phyloP scores from a whole-genome alignment of 768 basidiomycete species.

The Termitomyces sp. region DNA sequence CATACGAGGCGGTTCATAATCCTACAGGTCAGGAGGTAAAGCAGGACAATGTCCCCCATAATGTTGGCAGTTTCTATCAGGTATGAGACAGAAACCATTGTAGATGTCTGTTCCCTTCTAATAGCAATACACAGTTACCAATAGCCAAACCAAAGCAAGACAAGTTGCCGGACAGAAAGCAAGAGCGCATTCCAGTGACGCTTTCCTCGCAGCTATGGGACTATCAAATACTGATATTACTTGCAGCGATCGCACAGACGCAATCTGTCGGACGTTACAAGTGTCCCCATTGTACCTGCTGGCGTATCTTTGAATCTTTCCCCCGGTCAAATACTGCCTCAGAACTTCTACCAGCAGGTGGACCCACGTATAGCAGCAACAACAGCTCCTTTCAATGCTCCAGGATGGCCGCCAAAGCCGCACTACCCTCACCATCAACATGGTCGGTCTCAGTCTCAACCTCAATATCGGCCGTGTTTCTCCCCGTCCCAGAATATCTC shows the following conservation, averaged over 20 bases:
- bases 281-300: constrained; percentile 24
- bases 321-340: constrained; percentile 55
- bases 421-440: background rate
- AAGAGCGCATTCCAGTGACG: constrained; percentile 7
- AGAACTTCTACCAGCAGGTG: constrained; percentile 17
- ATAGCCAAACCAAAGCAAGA: constrained; percentile 1
- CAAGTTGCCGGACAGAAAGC: background rate
- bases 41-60: constrained; percentile 18
- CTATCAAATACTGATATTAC: background rate
- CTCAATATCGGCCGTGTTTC: constrained; percentile 5
- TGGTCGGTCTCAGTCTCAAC: constrained; percentile 4
- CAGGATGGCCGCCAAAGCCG: constrained; percentile 9
- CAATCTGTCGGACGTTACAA: constrained; percentile 2
- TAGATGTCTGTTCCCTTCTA: background rate
- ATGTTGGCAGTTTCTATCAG: constrained; percentile 18
- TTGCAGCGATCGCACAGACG: constrained; percentile 1
- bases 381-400: background rate
- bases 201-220: background rate
- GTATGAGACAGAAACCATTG: background rate
- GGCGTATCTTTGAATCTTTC: constrained; percentile 46
- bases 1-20: constrained; percentile 60
- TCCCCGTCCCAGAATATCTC: background rate
- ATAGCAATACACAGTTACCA: constrained; percentile 1
- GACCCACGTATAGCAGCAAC: background rate
- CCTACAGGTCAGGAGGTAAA: constrained; percentile 21